Evolutionary conservation across 768 basidiomycete species (phyloP).

Genomic region (Rhizopogon rudus): DNA sequence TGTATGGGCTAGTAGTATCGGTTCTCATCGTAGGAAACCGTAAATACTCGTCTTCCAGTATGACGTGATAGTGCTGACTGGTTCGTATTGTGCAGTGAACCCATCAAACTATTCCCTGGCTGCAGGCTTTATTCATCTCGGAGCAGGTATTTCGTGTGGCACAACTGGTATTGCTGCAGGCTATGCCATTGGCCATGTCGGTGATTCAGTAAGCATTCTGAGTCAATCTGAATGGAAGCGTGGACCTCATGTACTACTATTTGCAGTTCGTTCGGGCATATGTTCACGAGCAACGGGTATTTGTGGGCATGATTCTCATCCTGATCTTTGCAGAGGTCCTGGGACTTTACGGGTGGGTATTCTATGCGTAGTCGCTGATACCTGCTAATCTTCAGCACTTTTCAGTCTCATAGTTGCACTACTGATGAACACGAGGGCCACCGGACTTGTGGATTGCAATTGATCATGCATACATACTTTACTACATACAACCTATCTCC

Average conservation of each 20-base stretch:
- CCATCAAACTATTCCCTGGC: slow-evolving; percentile 71
- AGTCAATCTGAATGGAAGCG: not conserved
- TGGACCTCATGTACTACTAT: not conserved
- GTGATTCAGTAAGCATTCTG: slow-evolving; percentile 71
- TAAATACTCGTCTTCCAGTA: slow-evolving; percentile 26
- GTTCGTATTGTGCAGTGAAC: slow-evolving; percentile 40
- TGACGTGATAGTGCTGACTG: slow-evolving; percentile 8
- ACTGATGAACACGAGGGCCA: slow-evolving; percentile 82
- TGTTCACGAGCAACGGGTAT: slow-evolving; percentile 85
- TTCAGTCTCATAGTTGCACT: slow-evolving; percentile 79
- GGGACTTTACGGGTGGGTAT: slow-evolving; percentile 75
- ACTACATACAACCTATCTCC: not conserved
- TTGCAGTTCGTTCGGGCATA: slow-evolving; percentile 85
- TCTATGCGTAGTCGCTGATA: not conserved
- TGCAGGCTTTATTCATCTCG: slow-evolving; percentile 88
- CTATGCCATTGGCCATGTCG: slow-evolving; percentile 91
- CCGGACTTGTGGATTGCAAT: slow-evolving; percentile 28
- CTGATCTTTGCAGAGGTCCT: slow-evolving; percentile 91
- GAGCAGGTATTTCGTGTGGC: slow-evolving; percentile 88
- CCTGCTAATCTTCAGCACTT: not conserved
- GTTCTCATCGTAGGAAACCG: slow-evolving; percentile 80
- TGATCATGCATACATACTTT: slow-evolving; percentile 5
- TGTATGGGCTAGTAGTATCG: slow-evolving; percentile 94
- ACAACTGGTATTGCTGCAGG: slow-evolving; percentile 90
- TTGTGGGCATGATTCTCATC: slow-evolving; percentile 95